Evolutionary conservation across 164 flowering plant genomes (phyloP).

Genomic region (Nelumbo lutea): DNA sequence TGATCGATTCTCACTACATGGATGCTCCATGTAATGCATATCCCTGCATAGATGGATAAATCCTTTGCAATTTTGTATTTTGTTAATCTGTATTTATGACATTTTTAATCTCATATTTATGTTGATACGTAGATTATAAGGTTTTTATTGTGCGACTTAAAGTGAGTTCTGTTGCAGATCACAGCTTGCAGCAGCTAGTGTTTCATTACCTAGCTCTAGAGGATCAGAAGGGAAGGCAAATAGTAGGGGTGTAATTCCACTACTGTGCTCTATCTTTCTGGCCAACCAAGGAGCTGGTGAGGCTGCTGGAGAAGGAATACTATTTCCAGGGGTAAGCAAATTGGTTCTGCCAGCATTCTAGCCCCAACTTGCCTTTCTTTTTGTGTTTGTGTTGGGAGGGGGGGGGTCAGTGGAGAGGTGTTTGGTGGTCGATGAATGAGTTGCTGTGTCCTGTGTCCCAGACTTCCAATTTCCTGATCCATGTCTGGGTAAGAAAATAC

Average conservation of each 20-base stretch:
- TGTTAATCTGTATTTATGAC: too few species aligned
- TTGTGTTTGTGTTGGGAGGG: background rate
- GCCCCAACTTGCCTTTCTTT: too few species aligned
- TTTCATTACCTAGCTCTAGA: conserved; percentile 36
- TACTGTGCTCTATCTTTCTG: conserved; percentile 86
- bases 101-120: too few species aligned
- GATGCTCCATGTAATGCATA: background rate
- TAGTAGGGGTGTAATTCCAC: conserved; percentile 55
- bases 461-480: too few species aligned
- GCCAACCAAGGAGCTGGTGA: conserved; percentile 85
- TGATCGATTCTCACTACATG: background rate
- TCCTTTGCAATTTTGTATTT: too few species aligned
- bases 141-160: background rate
- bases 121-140: too few species aligned
- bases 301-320: conserved; percentile 54
- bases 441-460: too few species aligned
- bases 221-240: conserved; percentile 26
- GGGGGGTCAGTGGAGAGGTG: too few species aligned
- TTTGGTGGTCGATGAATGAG: too few species aligned
- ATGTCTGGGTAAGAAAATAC: too few species aligned
- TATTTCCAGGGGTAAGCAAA: conserved; percentile 49
- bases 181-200: conserved; percentile 67
- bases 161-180: conserved; percentile 45
- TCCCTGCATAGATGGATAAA: too few species aligned
- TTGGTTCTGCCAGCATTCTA: background rate